Base-by-base conservation (phyloP, 768 basidiomycete genomes). In the Boletus barrowsii region DNA sequence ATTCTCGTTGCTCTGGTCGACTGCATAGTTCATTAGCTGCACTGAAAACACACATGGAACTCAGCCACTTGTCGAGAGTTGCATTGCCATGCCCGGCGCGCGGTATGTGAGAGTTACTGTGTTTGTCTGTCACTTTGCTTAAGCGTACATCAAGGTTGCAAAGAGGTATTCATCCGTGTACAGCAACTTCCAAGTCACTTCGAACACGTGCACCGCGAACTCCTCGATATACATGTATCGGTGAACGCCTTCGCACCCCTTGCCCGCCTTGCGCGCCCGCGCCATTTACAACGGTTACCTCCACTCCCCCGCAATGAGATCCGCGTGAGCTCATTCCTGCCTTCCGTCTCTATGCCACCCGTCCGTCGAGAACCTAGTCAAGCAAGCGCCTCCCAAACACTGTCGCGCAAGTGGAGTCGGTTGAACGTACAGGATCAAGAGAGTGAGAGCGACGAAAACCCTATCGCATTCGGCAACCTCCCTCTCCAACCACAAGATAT, bases 381-480 rank as follows among this genome's bases (percentile, higher is more conserved):
- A 49, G n/a, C 47, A 20, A 62, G 53, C 22, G 47, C 53, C 4
- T 48, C 60, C 5, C 60, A 55, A 47, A 30, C 49, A 3, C 39
- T 65, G 35, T 54, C 64, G 32, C 73, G 72, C 46, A 71, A 60
- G 52, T 70, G 74, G 73, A 68, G 62, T 40, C 59, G 66, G 40
- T 48, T 73, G 54, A 46, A 62, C 11, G 62, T 57, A 10, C 68
- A 60, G 30, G 69, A 63, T 29, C 54, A 49, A 3, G 66, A 66
- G 15, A 47, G 47, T 8, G 51, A 60, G 15, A 49, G 47, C 11
- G 51, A 60, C 10, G 52, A 49, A 3, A 11, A 58, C 22, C 53
- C 51, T 2, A 58, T 67, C 14, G 35, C 49, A 22, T 62, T 75
- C 29, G 58, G 62, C 6, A 51, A 69, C 50, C 57, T 73, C n/a